These are phyloP conservation scores for Cystofilobasidium bisporidii DNA, from an alignment of 768 basidiomycete species.

Conservation along the genomic window DNA sequence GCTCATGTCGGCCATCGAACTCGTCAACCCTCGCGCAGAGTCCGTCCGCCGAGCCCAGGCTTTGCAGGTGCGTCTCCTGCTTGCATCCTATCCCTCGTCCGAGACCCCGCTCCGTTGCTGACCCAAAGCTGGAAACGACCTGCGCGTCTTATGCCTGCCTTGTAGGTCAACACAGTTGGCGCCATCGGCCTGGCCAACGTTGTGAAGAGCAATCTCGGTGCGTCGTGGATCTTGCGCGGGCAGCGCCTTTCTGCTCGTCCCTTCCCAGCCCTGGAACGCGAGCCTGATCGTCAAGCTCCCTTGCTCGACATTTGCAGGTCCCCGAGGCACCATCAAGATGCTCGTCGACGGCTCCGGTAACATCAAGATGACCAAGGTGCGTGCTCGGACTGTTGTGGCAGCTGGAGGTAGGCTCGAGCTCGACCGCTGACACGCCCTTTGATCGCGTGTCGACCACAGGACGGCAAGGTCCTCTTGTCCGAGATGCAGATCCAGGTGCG, in stretches of 20 bases:
- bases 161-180: constrained; percentile 80
- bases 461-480: constrained; percentile 92
- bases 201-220: constrained; percentile 93
- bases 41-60: constrained; percentile 81
- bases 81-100: neutral
- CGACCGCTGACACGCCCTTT: neutral
- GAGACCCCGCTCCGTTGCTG: constrained; percentile 22
- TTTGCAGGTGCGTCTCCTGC: constrained; percentile 57
- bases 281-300: neutral
- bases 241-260: no score
- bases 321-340: constrained; percentile 97
- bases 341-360: constrained; percentile 95
- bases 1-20: constrained; percentile 50
- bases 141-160: constrained; percentile 23
- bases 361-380: constrained; percentile 95
- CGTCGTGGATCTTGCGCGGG: constrained; percentile 15
- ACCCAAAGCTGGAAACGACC: neutral
- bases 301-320: constrained; percentile 52
- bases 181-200: constrained; percentile 96
- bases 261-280: no score
- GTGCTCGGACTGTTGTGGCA: constrained; percentile 14
- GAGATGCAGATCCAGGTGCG: constrained; percentile 87
- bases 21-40: constrained; percentile 94
- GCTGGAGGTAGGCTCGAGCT: neutral
- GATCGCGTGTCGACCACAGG: constrained; percentile 39